Evolutionary conservation across 2,329 filamentous ascomycete species (phyloP).

Genomic region (Camillea tinctor): DNA sequence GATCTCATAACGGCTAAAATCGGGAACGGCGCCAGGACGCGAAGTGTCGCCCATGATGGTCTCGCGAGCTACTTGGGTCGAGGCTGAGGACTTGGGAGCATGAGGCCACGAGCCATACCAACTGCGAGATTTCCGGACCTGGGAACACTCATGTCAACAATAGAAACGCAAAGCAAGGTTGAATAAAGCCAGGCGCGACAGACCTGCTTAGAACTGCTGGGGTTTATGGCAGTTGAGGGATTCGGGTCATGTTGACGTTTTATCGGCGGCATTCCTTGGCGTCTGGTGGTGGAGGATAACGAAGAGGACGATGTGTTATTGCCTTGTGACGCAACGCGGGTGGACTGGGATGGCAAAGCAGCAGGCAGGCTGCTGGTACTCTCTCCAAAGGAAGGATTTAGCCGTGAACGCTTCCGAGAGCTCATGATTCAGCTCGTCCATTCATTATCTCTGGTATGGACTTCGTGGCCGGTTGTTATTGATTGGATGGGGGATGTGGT

Average conservation of each 20-base stretch:
- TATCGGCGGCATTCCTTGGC: slow-evolving; percentile 20
- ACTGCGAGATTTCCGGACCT: slow-evolving; percentile 54
- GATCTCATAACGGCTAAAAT: slow-evolving; percentile 52
- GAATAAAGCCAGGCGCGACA: slow-evolving; percentile 4
- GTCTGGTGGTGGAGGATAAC: slow-evolving; percentile 7
- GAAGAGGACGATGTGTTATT: slow-evolving; percentile 1
- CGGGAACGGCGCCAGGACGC: slow-evolving; percentile 43
- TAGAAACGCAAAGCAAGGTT: slow-evolving; percentile 1
- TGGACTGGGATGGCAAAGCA: slow-evolving; percentile 18
- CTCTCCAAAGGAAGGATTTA: slow-evolving; percentile 32
- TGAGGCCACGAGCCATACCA: slow-evolving; percentile 65
- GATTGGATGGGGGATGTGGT: not conserved
- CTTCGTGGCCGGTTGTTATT: slow-evolving; percentile 7
- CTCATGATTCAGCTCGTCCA: slow-evolving; percentile 33
- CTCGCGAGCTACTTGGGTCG: slow-evolving; percentile 59
- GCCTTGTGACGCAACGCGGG: slow-evolving; percentile 25
- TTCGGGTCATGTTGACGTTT: slow-evolving; percentile 18
- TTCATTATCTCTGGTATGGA: not conserved
- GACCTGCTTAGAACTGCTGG: slow-evolving; percentile 21
- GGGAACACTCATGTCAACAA: slow-evolving; percentile 12
- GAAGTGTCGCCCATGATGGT: slow-evolving; percentile 58
- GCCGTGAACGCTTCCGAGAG: slow-evolving; percentile 42
- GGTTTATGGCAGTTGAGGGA: slow-evolving; percentile 12
- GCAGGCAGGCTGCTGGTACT: slow-evolving; percentile 20
- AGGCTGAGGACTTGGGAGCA: slow-evolving; percentile 54